phyloP scores from a whole-genome alignment of 2,329 filamentous ascomycete genomes.

The Sordariomycetes sp. region DNA sequence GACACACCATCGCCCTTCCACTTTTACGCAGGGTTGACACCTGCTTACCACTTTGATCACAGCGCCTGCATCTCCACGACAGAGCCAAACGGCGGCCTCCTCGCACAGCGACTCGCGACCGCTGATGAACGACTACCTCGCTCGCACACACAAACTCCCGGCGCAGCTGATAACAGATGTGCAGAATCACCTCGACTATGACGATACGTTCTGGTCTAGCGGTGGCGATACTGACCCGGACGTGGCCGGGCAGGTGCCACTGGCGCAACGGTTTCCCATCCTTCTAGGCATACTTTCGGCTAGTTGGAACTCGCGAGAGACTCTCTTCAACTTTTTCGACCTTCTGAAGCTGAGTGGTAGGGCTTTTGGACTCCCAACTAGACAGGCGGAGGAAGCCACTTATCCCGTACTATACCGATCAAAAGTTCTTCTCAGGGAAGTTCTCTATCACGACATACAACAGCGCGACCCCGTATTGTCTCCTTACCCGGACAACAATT shows the following conservation, averaged over 20 bases:
- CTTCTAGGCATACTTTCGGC: slow-evolving; percentile 34
- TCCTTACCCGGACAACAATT: slow-evolving; percentile 19
- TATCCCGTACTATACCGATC: slow-evolving; percentile 38
- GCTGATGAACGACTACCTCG: slow-evolving; percentile 37
- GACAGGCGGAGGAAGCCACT: slow-evolving; percentile 31
- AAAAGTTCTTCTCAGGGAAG: slow-evolving; percentile 41
- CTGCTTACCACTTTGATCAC: background rate
- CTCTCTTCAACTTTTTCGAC: slow-evolving; percentile 37
- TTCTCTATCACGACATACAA: slow-evolving; percentile 38
- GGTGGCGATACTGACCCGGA: slow-evolving; percentile 20
- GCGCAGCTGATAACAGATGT: slow-evolving; percentile 25
- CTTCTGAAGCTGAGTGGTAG: slow-evolving; percentile 35
- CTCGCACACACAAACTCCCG: slow-evolving; percentile 28
- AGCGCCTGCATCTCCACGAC: slow-evolving; percentile 33
- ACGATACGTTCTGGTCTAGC: slow-evolving; percentile 45
- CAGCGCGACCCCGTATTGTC: slow-evolving; percentile 28
- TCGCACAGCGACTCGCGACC: slow-evolving; percentile 34
- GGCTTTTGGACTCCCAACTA: slow-evolving; percentile 25
- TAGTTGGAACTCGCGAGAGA: slow-evolving; percentile 34
- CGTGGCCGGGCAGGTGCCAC: background rate
- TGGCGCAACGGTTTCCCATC: slow-evolving; percentile 9
- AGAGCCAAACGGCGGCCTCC: slow-evolving; percentile 33
- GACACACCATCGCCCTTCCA: background rate
- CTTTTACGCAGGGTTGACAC: slow-evolving; percentile 10
- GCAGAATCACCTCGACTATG: slow-evolving; percentile 33